Conservation (phyloP, 192 early-diverging fungal genomes). For the Allomyces macrogynus region DNA sequence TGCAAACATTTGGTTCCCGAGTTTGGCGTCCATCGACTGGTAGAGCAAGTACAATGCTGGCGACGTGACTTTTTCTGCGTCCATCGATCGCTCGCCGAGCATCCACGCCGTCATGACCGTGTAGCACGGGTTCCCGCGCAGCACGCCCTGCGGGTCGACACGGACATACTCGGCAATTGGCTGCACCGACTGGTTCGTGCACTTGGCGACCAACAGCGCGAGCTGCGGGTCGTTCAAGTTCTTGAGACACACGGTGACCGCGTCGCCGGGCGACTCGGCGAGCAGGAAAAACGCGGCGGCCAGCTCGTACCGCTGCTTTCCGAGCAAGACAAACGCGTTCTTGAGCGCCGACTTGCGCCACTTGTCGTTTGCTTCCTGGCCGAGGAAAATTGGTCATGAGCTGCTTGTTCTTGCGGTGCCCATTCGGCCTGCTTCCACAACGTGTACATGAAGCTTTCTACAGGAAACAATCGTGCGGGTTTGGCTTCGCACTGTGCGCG, state of each 20-base stretch:
- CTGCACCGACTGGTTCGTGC: neutral
- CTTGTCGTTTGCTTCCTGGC: constrained; percentile 44
- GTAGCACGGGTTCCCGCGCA: neutral
- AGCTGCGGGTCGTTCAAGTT: constrained; percentile 80
- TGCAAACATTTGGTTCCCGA: neutral
- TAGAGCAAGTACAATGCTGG: neutral
- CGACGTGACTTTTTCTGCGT: neutral
- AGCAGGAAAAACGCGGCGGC: constrained; percentile 91
- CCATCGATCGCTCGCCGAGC: neutral
- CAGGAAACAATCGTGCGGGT: constrained; percentile 67
- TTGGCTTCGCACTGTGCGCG: neutral
- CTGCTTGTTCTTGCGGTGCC: constrained; percentile 64
- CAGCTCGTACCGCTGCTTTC: constrained; percentile 82
- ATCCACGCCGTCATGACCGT: neutral
- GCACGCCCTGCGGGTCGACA: too few relatives aligned
- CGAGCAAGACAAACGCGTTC: constrained; percentile 92
- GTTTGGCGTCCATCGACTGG: neutral
- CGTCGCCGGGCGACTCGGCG: constrained; percentile 64
- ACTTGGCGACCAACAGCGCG: constrained; percentile 17
- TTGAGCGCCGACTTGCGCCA: constrained; percentile 93
- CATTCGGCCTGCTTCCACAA: constrained; percentile 70
- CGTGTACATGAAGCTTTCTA: constrained; percentile 75
- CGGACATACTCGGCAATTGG: neutral
- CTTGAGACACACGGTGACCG: constrained; percentile 76
- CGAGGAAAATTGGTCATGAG: constrained; percentile 73